Conservation (phyloP, 2,329 filamentous ascomycete species). For the Aspergillus quadrilineatus region DNA sequence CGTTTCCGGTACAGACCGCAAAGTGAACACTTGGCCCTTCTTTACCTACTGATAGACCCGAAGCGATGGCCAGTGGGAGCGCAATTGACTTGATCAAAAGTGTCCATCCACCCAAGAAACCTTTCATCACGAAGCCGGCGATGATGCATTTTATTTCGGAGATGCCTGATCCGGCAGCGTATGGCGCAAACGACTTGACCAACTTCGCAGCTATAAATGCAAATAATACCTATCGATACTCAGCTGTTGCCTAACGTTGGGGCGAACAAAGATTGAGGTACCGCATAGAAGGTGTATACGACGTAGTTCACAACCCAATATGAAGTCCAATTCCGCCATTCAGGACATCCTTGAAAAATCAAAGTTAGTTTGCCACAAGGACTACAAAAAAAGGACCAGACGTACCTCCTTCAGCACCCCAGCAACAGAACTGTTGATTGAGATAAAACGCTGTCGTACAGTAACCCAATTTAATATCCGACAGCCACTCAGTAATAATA, state of each 20-base stretch:
- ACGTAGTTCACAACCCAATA: conserved; percentile 79
- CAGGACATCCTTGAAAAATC: conserved; percentile 63
- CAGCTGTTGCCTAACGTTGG: not conserved
- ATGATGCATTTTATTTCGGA: conserved; percentile 99
- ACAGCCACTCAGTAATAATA: conserved; percentile 94
- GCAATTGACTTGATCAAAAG: conserved; percentile 91
- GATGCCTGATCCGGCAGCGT: conserved; percentile 93
- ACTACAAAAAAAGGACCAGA: not conserved
- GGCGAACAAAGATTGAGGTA: conserved; percentile 40
- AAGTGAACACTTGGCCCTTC: conserved; percentile 99
- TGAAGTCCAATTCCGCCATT: conserved; percentile 87
- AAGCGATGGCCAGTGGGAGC: conserved; percentile 87
- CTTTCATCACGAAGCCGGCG: conserved; percentile 98
- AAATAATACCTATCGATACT: conserved; percentile 64
- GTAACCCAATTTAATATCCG: conserved; percentile 93
- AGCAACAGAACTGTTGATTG: conserved; percentile 97
- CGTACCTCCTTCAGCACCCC: conserved; percentile 82
- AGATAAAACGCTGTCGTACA: conserved; percentile 95
- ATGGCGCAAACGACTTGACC: conserved; percentile 89
- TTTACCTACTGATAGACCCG: conserved; percentile 91
- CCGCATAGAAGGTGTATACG: conserved; percentile 82
- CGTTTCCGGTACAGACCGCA: conserved; percentile 94
- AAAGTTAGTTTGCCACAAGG: conserved; percentile 1
- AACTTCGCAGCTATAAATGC: conserved; percentile 78
- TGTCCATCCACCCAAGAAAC: conserved; percentile 88